A percentile compares a stretch with the other conserved stretches of the same genome.
These are phyloP conservation scores for Orbilia quercus DNA, from an alignment of 2,329 filamentous ascomycete genomes.

Conservation along the genomic window DNA sequence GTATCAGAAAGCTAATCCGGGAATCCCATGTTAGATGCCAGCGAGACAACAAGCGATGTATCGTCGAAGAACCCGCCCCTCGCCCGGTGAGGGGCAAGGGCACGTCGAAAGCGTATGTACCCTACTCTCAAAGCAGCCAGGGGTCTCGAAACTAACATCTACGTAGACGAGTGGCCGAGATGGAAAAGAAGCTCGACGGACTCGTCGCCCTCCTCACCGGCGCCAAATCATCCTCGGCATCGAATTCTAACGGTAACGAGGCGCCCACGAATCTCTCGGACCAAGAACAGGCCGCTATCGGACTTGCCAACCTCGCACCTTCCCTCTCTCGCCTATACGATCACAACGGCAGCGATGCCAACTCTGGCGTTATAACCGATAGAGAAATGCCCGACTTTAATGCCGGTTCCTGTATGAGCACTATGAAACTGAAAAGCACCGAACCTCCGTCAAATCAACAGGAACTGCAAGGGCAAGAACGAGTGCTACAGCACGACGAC, in stretches of 20 bases:
- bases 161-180: constrained; percentile 61
- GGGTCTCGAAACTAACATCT: neutral
- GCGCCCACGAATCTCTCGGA: constrained; percentile 54
- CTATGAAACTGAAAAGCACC: constrained; percentile 20
- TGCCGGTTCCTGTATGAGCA: constrained; percentile 20
- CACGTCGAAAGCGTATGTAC: constrained; percentile 65
- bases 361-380: constrained; percentile 66
- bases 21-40: constrained; percentile 53
- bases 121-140: neutral
- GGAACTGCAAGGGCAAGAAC: constrained; percentile 10
- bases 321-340: constrained; percentile 42
- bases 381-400: constrained; percentile 33
- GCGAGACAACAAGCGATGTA: constrained; percentile 49
- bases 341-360: constrained; percentile 65
- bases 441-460: constrained; percentile 6
- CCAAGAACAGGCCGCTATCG: constrained; percentile 61
- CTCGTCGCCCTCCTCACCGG: constrained; percentile 56
- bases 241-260: constrained; percentile 57
- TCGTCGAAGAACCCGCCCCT: constrained; percentile 52
- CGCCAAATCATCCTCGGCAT: constrained; percentile 36
- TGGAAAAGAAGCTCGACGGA: constrained; percentile 61
- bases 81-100: constrained; percentile 65
- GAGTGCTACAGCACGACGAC: constrained; percentile 5
- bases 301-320: constrained; percentile 45
- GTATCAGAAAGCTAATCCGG: constrained; percentile 52